Evolutionary conservation across 2,329 filamentous ascomycete species (phyloP), one percentile per base, ranked within the genome.

Genomic region (Stemphylium lycopersici): DNA sequence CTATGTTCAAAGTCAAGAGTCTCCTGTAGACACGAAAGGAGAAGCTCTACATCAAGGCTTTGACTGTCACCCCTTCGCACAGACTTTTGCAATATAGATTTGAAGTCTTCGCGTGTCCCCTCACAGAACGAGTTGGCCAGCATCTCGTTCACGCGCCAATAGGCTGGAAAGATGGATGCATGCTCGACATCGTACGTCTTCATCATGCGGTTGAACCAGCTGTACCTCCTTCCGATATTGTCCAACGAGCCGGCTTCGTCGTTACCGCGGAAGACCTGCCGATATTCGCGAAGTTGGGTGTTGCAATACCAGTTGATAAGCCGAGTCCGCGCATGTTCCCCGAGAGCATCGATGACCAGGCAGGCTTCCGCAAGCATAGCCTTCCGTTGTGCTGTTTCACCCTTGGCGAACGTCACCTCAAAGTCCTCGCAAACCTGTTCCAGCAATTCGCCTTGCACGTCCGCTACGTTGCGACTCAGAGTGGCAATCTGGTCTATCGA

Each of bases 351-450:
- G 84, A 97, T 93, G 33, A 99, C 93, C 59, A 90, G 80, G 73
- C 95, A 98, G 0, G 91, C 92, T 76, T 99, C 95, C 32, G 89
- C 82, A 51, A 99, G 82, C 72, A 88, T 87, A 12, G 81, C 84
- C 62, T 85, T 87, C 62, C 87, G 87, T 52, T 85, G 80, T 3
- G 81, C 80, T 12, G 96, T 87, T 76, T 98, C 93, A 18, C 87
- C 88, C 76, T 93, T 96, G 16, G 93, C 89, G 76, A 98, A 99
- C 0, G 90, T 90, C 54, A 97, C 84, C 80, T 99, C 95, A 72
- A 99, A 99, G 76, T 99, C 95, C 77, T 98, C 95, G 74, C 95
- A 99, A n/a, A 99, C 89, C 77, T 99, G 95, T 78, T 99, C 95
- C 52, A 97, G 79, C 54, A 99, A 79, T 74, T 97, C 93, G 56